Evolutionary conservation across 176 grass and related monocot species (phyloP).

Genomic region (Melocanna baccifera): DNA sequence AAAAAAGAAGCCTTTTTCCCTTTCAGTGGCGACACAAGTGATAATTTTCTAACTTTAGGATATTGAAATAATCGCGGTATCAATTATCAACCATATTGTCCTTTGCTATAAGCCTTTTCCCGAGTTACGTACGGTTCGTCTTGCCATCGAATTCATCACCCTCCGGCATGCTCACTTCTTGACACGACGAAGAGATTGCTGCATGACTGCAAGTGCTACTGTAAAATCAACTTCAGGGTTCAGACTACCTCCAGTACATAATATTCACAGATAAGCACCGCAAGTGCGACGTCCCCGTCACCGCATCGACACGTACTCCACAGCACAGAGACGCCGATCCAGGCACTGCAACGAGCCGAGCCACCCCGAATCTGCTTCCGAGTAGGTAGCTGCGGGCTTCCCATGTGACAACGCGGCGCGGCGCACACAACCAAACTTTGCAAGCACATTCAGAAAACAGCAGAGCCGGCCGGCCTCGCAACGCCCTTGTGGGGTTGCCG

Average conservation of each 20-base stretch:
- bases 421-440: background rate
- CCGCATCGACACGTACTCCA: slow-evolving; percentile 28
- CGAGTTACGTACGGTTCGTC: no score
- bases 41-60: background rate
- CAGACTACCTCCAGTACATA: background rate
- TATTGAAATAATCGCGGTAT: no score
- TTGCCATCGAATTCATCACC: background rate
- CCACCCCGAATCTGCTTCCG: background rate
- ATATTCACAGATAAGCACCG: background rate
- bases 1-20: background rate
- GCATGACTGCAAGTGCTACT: background rate
- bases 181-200: background rate
- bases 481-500: background rate
- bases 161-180: background rate
- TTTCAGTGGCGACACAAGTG: background rate
- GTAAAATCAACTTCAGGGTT: background rate
- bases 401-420: slow-evolving; percentile 10
- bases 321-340: slow-evolving; percentile 21
- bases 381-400: background rate
- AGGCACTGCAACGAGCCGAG: background rate
- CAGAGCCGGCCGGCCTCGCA: slow-evolving; percentile 15
- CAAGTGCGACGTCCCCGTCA: background rate
- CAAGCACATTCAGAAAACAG: background rate
- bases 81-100: no score
- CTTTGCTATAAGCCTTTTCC: no score